Base-by-base conservation (phyloP, 163 green algal genomes). In the Volvox carteri region DNA sequence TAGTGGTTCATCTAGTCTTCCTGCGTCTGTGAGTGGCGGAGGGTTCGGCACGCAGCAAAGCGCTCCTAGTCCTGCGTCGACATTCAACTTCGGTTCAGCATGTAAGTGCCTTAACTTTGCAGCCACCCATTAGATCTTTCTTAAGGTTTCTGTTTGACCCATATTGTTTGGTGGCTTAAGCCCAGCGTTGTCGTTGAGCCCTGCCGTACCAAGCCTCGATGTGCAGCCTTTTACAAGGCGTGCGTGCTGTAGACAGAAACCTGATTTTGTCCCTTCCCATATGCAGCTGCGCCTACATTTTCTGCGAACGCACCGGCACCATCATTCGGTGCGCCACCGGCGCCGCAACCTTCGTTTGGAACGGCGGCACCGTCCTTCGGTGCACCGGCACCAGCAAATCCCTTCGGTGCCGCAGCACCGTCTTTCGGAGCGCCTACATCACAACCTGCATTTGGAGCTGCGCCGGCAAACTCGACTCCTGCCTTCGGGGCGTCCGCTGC, bases 51-150 rank as follows among this genome's bases (percentile, higher is more conserved):
- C 75, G 21, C 75, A 84, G 33, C n/a, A 21, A 23, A 25, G 5
- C 3, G 23, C 41, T 2, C 12, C 72, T 4, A 60, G 39, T 42
- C 42, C 41, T 7, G 23, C 41, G 0, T 44, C 56, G 1, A 35
- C 28, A 18, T 86, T 86, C n/a, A 39, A 12, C 0, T 86, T 77
- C 14, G 78, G 62, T 25, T 28, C 23, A 5, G 46, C 60, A 86
- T 87, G 81, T 87, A 44, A 87, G 81, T 72, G 11, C n/a, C 65
- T 33, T 14, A 28, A 30, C n/a, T n/a, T n/a, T n/a, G n/a, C n/a
- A n/a, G n/a, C n/a, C n/a, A n/a, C n/a, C n/a, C n/a, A n/a, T n/a
- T n/a, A n/a, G n/a, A n/a, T n/a, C n/a, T n/a, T n/a, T n/a, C n/a
- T n/a, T n/a, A n/a, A n/a, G n/a, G n/a, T n/a, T n/a, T n/a, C n/a